These are phyloP conservation scores for Scutellaria barbata DNA, from an alignment of 257 asterid genomes.

Conservation along the genomic window DNA sequence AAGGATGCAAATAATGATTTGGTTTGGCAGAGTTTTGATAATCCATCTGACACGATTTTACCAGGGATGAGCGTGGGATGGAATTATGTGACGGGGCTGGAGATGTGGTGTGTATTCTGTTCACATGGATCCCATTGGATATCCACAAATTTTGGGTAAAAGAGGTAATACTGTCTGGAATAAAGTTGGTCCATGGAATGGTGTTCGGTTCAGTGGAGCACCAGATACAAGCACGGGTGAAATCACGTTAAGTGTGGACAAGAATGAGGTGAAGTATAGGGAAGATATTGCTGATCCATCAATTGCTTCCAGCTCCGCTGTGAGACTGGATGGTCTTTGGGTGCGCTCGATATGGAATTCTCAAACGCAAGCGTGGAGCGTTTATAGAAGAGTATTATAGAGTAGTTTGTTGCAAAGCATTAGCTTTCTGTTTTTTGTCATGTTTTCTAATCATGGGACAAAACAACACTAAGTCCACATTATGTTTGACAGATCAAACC, in stretches of 20 bases:
- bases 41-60: no score
- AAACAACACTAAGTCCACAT: background rate
- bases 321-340: constrained; percentile 32
- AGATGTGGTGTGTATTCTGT: no score
- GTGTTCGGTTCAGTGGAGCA: constrained; percentile 43
- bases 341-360: constrained; percentile 41
- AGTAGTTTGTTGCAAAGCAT: no score
- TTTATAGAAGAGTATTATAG: no score
- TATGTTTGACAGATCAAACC: background rate
- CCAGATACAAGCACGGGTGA: constrained; percentile 5
- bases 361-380: constrained; percentile 37
- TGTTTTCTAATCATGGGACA: background rate
- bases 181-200: constrained; percentile 27
- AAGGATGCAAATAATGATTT: no score
- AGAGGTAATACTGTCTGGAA: no score
- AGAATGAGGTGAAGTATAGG: constrained; percentile 21
- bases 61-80: no score
- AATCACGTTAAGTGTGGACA: constrained; percentile 35
- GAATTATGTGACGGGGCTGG: no score
- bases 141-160: no score
- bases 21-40: no score
- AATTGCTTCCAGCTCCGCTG: background rate
- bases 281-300: constrained; percentile 23
- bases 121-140: no score
- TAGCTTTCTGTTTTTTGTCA: no score